Conservation (phyloP, 805 yeast species). For the Wickerhamiella shivajii region DNA sequence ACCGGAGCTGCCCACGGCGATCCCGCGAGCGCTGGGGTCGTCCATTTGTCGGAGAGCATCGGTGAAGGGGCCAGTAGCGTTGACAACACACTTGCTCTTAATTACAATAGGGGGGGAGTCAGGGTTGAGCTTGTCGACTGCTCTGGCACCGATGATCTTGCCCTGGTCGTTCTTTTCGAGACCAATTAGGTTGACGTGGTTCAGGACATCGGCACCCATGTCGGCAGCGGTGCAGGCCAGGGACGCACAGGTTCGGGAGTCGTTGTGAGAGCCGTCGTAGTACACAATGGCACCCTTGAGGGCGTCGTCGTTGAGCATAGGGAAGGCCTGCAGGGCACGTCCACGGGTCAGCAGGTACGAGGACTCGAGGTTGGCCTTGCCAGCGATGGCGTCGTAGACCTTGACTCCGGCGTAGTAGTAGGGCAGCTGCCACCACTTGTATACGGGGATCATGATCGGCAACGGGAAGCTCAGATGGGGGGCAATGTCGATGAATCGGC, state of each 20-base stretch:
- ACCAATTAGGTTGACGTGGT: slow-evolving; percentile 71
- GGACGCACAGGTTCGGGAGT: slow-evolving; percentile 76
- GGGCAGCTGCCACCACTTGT: slow-evolving; percentile 91
- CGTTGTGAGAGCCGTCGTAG: slow-evolving; percentile 92
- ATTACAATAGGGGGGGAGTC: slow-evolving; percentile 49
- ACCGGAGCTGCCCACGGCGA: slow-evolving; percentile 92
- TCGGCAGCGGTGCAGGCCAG: slow-evolving; percentile 76
- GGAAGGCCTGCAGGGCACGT: slow-evolving; percentile 60
- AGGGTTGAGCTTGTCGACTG: slow-evolving; percentile 40
- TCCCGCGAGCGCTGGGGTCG: slow-evolving; percentile 37
- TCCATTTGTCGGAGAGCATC: slow-evolving; percentile 82
- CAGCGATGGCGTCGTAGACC: slow-evolving; percentile 86
- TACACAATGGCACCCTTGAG: slow-evolving; percentile 85
- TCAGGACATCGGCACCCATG: slow-evolving; percentile 77
- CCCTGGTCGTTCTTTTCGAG: slow-evolving; percentile 47
- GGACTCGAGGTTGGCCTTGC: slow-evolving; percentile 65
- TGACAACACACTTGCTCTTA: slow-evolving; percentile 60
- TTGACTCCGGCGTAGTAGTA: slow-evolving; percentile 86
- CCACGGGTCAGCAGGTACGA: slow-evolving; percentile 59
- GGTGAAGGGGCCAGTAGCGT: slow-evolving; percentile 91
- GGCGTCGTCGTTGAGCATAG: slow-evolving; percentile 64
- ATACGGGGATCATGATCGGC: slow-evolving; percentile 93
- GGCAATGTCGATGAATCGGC: slow-evolving; percentile 74
- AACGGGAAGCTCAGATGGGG: slow-evolving; percentile 77
- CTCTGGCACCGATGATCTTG: slow-evolving; percentile 64